These are phyloP conservation scores for Hypoxylon rickii DNA, from an alignment of 495 filamentous ascomycete species.

Conservation along the genomic window DNA sequence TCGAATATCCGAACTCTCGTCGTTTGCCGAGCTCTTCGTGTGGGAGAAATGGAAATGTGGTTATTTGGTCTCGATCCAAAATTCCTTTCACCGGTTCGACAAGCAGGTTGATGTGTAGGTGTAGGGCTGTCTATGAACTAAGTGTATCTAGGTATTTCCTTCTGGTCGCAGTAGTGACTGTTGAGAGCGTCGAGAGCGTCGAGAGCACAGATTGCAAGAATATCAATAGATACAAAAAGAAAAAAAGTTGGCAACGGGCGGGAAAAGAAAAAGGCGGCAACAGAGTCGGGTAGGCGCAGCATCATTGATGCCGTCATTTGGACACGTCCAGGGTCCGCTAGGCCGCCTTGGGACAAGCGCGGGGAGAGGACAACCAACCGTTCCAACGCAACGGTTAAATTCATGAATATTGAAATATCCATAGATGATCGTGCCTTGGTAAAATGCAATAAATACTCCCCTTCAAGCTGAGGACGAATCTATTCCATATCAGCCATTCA, in stretches of 20 bases:
- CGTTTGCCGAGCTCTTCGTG: not conserved
- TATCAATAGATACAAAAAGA: too few species aligned
- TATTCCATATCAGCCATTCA: conserved; percentile 30
- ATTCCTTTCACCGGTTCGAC: not conserved
- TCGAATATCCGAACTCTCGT: not conserved
- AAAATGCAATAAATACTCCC: too few species aligned
- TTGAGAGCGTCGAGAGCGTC: too few species aligned
- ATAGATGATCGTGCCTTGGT: not conserved
- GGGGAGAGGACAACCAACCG: not conserved
- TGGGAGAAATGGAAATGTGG: not conserved
- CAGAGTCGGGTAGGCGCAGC: conserved; percentile 23
- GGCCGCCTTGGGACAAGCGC: conserved; percentile 19
- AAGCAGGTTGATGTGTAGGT: not conserved
- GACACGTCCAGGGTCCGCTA: conserved; percentile 32
- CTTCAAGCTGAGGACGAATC: too few species aligned
- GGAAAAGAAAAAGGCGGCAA: not conserved
- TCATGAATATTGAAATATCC: too few species aligned
- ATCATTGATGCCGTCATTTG: conserved; percentile 37
- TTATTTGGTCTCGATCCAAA: not conserved
- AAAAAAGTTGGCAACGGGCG: too few species aligned
- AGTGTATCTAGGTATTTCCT: too few species aligned
- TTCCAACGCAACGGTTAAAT: too few species aligned
- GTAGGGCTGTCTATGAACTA: too few species aligned
- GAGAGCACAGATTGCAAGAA: too few species aligned
- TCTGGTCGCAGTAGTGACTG: not conserved